Evolutionary conservation across 129 eudicot genomes (phyloP), one percentile per base, ranked within the genome.

Genomic region (Chrysanthemum seticuspe): DNA sequence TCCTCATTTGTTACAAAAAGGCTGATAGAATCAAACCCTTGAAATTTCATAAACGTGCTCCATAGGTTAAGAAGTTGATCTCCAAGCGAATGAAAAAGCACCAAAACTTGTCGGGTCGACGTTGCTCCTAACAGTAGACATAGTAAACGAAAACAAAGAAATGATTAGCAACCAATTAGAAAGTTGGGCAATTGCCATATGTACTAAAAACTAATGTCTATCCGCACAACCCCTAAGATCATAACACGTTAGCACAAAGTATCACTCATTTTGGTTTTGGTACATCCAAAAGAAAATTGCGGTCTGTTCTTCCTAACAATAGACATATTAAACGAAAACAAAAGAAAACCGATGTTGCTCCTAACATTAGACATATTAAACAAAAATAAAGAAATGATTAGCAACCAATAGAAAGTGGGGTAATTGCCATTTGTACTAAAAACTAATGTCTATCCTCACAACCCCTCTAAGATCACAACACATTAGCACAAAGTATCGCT

Each of bases 391-490:
- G 6, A 55, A 60, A 65, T 3, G 18, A 53, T 68, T 68, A 68
- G 34, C 11, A n/a, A 31, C 13, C 6, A 62, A 62, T 11, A 75
- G 15, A 15, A 49, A 27, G 11, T 6, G 23, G 6, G 2, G 51
- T 13, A 27, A 18, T 47, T 48, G 34, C 34, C 34, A 29, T 29
- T 3, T 29, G 34, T 29, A 29, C 34, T 2, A 29, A 29, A 29
- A 29, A 29, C 34, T 29, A 29, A 29, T 3, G 34, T 29, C 4
- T 13, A 54, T 34, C 50, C 64, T 0, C 29, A 74, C 80, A 1
- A 59, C 73, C 93, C 87, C 84, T 85, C 81, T 84, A 51, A 73
- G 85, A 67, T 87, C 93, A 62, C 83, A 79, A 74, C 93, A 87
- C 93, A 87, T 84, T 10, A 87, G 86, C 52, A 87, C 89, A 5